Percentiles rank a stretch among this genome's conserved stretches.
Conservation (phyloP, 352 stramenopile genomes). For the Phytopythium boreale region DNA sequence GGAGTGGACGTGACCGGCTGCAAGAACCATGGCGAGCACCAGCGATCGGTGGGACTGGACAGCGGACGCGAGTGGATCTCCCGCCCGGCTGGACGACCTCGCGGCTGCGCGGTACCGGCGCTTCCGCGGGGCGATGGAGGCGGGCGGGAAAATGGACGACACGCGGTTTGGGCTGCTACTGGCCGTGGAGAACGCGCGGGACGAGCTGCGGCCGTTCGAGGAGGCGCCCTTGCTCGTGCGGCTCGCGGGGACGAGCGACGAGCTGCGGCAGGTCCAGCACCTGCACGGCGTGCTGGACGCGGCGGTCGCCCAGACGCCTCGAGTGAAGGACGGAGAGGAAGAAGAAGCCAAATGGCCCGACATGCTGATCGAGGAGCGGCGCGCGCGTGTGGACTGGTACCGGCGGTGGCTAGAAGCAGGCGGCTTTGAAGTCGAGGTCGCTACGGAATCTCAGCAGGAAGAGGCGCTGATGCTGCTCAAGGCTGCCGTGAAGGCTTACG, state of each 20-base stretch:
- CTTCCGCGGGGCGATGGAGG: neutral
- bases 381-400: neutral
- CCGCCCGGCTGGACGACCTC: neutral
- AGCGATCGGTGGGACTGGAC: neutral
- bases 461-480: neutral
- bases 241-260: neutral
- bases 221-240: neutral
- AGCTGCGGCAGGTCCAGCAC: neutral
- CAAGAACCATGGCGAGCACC: neutral
- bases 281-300: neutral
- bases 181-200: conserved; percentile 1
- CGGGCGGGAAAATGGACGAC: neutral
- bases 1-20: neutral
- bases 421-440: neutral
- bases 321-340: neutral
- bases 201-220: conserved; percentile 1
- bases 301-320: neutral
- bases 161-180: conserved; percentile 1
- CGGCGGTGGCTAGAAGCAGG: neutral
- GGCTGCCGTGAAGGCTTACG: neutral
- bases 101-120: neutral
- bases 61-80: neutral
- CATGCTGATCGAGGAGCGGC: neutral
- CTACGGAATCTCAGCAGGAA: neutral
- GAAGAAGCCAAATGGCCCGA: neutral